Conservation (phyloP, 768 basidiomycete genomes). For the Psilocybe sp. region DNA sequence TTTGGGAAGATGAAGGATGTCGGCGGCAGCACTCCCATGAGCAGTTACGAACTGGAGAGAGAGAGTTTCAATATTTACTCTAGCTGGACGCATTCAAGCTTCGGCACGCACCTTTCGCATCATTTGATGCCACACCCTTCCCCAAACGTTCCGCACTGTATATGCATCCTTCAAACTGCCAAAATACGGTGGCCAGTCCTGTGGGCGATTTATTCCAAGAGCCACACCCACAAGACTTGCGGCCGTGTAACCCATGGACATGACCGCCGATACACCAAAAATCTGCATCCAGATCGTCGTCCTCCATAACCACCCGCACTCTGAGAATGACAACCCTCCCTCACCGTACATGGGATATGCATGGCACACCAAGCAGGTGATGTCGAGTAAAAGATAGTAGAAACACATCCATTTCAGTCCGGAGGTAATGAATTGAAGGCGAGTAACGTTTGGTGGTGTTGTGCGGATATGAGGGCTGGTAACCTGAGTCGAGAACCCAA, state of each 20-base stretch:
- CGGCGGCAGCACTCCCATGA: conserved; percentile 24
- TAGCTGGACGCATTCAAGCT: too few relatives aligned
- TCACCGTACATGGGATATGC: too few relatives aligned
- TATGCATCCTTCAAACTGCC: conserved; percentile 25
- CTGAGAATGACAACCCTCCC: too few relatives aligned
- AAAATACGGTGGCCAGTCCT: conserved; percentile 38
- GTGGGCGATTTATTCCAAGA: conserved; percentile 24
- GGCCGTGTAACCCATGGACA: conserved; percentile 3
- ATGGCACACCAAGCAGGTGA: neutral
- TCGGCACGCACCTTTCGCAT: conserved; percentile 30
- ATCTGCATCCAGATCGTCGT: too few relatives aligned
- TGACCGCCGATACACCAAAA: neutral
- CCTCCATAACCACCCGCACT: too few relatives aligned
- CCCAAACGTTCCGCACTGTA: conserved; percentile 34
- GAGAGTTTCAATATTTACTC: too few relatives aligned
- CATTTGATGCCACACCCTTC: conserved; percentile 41
- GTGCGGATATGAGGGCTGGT: neutral
- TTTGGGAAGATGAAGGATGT: conserved; percentile 21
- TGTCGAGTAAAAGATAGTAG: conserved; percentile 1
- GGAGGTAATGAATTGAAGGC: conserved; percentile 1
- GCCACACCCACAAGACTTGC: conserved; percentile 20
- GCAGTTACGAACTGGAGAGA: conserved; percentile 20
- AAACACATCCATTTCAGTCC: conserved; percentile 1
- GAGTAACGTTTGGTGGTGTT: neutral
- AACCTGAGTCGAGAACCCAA: neutral